phyloP scores from a whole-genome alignment of 2,329 filamentous ascomycete genomes.

The Colletotrichum sidae region DNA sequence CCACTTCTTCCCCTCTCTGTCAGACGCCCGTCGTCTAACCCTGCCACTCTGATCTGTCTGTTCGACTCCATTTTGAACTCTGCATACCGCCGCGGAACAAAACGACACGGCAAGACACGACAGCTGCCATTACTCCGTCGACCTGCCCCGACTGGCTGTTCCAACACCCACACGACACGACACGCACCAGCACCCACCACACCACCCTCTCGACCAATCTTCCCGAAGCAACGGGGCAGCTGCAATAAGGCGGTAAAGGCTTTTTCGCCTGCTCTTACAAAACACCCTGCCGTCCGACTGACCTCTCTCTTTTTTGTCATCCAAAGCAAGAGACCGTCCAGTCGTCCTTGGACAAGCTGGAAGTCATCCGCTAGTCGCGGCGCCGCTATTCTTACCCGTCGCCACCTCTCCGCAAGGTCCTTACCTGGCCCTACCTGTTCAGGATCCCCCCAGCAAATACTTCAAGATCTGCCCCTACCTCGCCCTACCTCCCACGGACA shows the following conservation, averaged over 20 bases:
- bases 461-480: constrained; percentile 20
- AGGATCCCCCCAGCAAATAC: constrained; percentile 30
- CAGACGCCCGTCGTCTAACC: constrained; percentile 1
- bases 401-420: constrained; percentile 32
- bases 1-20: constrained; percentile 20
- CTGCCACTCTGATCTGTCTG: constrained; percentile 1
- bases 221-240: constrained; percentile 24
- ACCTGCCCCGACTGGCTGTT: background rate
- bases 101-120: background rate
- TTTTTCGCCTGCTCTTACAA: constrained; percentile 6
- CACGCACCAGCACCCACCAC: constrained; percentile 23
- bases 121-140: background rate
- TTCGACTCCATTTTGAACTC: background rate
- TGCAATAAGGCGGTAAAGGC: constrained; percentile 33
- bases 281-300: constrained; percentile 25
- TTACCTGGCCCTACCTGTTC: background rate
- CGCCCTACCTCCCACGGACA: background rate
- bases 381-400: constrained; percentile 24
- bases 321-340: no score
- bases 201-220: constrained; percentile 23
- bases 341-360: no score
- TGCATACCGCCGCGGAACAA: background rate
- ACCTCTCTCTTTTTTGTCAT: constrained; percentile 7
- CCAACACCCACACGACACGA: constrained; percentile 16
- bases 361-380: constrained; percentile 16